Evolutionary conservation across 495 filamentous ascomycete species (phyloP), one percentile per base, ranked within the genome.

Genomic region (Cladorrhinum samala): DNA sequence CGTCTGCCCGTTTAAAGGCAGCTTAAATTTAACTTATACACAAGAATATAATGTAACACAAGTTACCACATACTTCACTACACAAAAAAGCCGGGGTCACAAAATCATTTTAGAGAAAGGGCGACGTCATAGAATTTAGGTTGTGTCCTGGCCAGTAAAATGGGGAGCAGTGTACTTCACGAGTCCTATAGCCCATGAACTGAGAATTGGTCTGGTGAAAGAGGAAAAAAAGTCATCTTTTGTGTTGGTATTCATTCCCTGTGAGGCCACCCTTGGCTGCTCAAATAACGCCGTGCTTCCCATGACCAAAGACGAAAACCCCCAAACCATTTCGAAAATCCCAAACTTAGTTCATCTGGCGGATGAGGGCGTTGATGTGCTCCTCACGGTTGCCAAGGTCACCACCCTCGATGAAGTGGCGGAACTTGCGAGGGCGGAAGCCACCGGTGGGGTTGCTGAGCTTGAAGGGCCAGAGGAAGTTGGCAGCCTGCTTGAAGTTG

Each of bases 381-480:
- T 98, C 92, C 79, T 98, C 93, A 64, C 93, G 83, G 82, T 97
- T 96, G 74, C 93, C 93, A 61, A 91, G 78, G 76, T 98, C 93
- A 83, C 92, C 92, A 75, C 93, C 93, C 84, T 97, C 88, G 61
- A 98, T 88, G 82, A 89, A 98, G 81, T 98, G 94, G 81, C 89
- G 90, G 87, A 97, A 97, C 81, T 97, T 98, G 73, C 93, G 82
- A 52, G 84, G 75, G 69, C 86, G 81, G 87, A 98, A 98, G 48
- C 94, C 92, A 68, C 93, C 94, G 58, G 77, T 98, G 65, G 93
- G 93, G 80, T 91, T 95, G 81, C 83, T 89, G 64, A 98, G 85
- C 87, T 98, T 97, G 85, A 98, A 98, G 66, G 93, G 93, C 93
- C 93, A 98, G 46, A 98, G 80, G 83, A 97, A 97, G 86, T 97